These are phyloP conservation scores for Epichloe coenophiala DNA, from an alignment of 2,329 filamentous ascomycete species.

Conservation along the genomic window DNA sequence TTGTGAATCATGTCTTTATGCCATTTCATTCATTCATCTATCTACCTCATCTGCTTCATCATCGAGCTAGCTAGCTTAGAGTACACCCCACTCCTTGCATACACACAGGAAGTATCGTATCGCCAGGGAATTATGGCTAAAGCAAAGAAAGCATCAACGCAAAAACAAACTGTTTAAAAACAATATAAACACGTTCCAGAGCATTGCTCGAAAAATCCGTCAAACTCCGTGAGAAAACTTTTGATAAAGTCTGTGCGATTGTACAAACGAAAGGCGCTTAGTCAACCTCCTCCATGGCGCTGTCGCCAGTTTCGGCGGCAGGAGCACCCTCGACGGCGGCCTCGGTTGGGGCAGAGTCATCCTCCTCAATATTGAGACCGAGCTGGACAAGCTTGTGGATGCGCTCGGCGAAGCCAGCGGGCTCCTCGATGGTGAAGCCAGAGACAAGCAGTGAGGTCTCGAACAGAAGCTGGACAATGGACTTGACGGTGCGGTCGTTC, in stretches of 20 bases:
- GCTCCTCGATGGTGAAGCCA: slow-evolving; percentile 99
- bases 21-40: slow-evolving; percentile 22
- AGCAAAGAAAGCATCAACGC: slow-evolving; percentile 15
- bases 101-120: slow-evolving; percentile 8
- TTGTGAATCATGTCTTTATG: slow-evolving; percentile 11
- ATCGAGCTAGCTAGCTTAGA: slow-evolving; percentile 27
- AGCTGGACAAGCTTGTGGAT: slow-evolving; percentile 99
- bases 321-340: slow-evolving; percentile 43
- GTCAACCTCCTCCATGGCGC: slow-evolving; percentile 99
- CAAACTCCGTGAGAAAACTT: slow-evolving; percentile 29
- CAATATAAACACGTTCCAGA: slow-evolving; percentile 17
- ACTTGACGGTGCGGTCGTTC: slow-evolving; percentile 98
- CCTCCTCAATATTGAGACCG: slow-evolving; percentile 92
- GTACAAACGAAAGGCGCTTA: slow-evolving; percentile 36
- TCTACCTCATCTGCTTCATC: slow-evolving; percentile 28
- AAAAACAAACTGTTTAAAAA: slow-evolving; percentile 8
- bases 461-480: slow-evolving; percentile 94
- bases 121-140: slow-evolving; percentile 22
- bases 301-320: slow-evolving; percentile 59
- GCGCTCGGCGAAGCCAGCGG: slow-evolving; percentile 92
- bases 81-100: slow-evolving; percentile 19
- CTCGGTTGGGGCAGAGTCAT: slow-evolving; percentile 57
- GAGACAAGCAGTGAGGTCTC: slow-evolving; percentile 98
- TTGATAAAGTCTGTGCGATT: slow-evolving; percentile 24
- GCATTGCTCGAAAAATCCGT: slow-evolving; percentile 21